Conservation (phyloP, 2,329 filamentous ascomycete genomes). For the Fusarium pilosicola region DNA sequence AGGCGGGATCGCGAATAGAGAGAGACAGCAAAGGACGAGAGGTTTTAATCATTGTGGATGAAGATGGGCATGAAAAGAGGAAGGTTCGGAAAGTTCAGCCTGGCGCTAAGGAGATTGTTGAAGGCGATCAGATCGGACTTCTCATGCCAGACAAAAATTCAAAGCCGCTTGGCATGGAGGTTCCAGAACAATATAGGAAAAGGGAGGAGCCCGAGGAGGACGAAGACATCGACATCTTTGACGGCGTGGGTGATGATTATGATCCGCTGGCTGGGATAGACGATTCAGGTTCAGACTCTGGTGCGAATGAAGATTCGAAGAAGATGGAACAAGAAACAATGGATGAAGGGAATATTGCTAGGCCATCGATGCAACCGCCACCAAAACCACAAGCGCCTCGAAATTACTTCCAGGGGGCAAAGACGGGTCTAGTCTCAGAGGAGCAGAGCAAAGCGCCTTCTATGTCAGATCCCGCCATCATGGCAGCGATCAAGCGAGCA, state of each 20-base stretch:
- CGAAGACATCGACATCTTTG: conserved; percentile 72
- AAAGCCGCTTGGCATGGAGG: conserved; percentile 72
- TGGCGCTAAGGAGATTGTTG: conserved; percentile 51
- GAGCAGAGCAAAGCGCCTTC: conserved; percentile 63
- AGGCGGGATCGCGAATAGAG: conserved; percentile 67
- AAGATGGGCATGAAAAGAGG: conserved; percentile 72
- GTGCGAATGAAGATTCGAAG: conserved; percentile 51
- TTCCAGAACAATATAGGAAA: conserved; percentile 67
- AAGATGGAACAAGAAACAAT: conserved; percentile 37
- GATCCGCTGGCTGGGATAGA: conserved; percentile 71
- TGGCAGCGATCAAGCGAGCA: conserved; percentile 87
- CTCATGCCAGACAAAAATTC: conserved; percentile 65
- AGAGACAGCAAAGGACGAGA: conserved; percentile 69
- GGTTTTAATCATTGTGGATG: conserved; percentile 72
- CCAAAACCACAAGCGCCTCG: conserved; percentile 55
- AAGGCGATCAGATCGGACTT: conserved; percentile 53
- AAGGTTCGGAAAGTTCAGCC: conserved; percentile 67
- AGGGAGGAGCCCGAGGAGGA: conserved; percentile 60
- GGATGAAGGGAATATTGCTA: conserved; percentile 33
- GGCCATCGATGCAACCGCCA: conserved; percentile 58
- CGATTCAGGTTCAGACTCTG: conserved; percentile 57
- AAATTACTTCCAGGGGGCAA: conserved; percentile 72
- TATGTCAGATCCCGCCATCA: conserved; percentile 78
- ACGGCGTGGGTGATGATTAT: conserved; percentile 73
- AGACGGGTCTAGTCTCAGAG: conserved; percentile 63